These are phyloP conservation scores for Kwoniella dejecticola DNA, from an alignment of 768 basidiomycete species.

Conservation along the genomic window DNA sequence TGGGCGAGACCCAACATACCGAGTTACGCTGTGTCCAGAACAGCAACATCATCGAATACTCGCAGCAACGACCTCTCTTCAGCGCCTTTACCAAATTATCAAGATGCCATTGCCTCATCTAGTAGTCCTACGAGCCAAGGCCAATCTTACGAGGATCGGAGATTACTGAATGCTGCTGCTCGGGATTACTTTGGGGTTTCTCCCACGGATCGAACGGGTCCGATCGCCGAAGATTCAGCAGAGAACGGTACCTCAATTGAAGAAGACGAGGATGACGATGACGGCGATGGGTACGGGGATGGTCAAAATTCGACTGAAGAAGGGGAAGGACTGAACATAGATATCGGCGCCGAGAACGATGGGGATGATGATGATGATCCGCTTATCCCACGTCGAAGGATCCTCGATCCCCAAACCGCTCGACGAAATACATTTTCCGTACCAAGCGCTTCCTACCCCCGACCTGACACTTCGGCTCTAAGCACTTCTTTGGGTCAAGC, in stretches of 20 bases:
- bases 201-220: constrained; percentile 3
- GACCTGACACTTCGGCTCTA: neutral
- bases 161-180: neutral
- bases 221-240: neutral
- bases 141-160: neutral
- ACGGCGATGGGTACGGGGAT: neutral
- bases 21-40: constrained; percentile 16
- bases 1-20: constrained; percentile 12
- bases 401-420: constrained; percentile 7
- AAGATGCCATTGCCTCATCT: constrained; percentile 3
- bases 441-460: neutral
- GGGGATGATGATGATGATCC: constrained; percentile 43
- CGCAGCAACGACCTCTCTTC: neutral
- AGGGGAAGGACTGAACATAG: constrained; percentile 3
- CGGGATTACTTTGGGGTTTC: constrained; percentile 16
- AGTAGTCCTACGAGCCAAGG: neutral
- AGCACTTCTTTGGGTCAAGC: constrained; percentile 3
- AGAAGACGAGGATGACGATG: neutral
- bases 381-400: constrained; percentile 28
- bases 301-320: neutral
- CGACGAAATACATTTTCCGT: constrained; percentile 16
- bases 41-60: neutral
- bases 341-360: too few species aligned
- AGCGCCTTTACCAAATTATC: constrained; percentile 6
- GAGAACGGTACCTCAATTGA: neutral